Evolutionary conservation across 2,329 filamentous ascomycete genomes (phyloP).

Genomic region (Phyllosticta citriasiana): DNA sequence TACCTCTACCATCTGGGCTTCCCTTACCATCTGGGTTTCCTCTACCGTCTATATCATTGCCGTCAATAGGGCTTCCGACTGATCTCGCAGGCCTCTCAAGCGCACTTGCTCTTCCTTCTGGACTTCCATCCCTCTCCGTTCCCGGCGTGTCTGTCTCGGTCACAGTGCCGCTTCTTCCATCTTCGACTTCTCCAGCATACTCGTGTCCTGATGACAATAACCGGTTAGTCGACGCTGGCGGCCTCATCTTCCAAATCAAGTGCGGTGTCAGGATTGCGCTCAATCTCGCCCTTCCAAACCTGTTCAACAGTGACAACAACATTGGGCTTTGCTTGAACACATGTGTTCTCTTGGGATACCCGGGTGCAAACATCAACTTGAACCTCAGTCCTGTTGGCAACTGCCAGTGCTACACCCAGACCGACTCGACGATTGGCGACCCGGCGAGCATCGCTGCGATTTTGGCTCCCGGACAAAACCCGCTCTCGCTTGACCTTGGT

Average conservation of each 20-base stretch:
- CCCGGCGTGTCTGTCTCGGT: background rate
- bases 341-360: conserved; percentile 3
- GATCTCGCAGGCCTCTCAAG: background rate
- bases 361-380: background rate
- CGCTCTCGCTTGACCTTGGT: background rate
- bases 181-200: background rate
- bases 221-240: background rate
- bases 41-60: background rate
- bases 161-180: background rate
- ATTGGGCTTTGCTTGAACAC: conserved; percentile 3
- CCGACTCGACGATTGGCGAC: background rate
- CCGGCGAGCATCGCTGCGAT: conserved; percentile 2
- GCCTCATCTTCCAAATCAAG: conserved; percentile 3
- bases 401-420: conserved; percentile 1
- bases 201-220: background rate
- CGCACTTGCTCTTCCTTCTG: background rate
- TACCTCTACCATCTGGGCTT: too few species aligned
- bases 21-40: background rate
- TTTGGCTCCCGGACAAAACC: background rate
- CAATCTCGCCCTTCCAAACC: conserved; percentile 1
- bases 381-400: background rate
- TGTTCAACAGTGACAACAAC: conserved; percentile 2
- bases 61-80: background rate
- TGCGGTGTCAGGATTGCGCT: conserved; percentile 6
- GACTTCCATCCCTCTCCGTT: background rate